Percentiles rank a stretch among this genome's conserved stretches.
Conservation (phyloP, 352 stramenopile species). For the Pythium phragmiticola region DNA sequence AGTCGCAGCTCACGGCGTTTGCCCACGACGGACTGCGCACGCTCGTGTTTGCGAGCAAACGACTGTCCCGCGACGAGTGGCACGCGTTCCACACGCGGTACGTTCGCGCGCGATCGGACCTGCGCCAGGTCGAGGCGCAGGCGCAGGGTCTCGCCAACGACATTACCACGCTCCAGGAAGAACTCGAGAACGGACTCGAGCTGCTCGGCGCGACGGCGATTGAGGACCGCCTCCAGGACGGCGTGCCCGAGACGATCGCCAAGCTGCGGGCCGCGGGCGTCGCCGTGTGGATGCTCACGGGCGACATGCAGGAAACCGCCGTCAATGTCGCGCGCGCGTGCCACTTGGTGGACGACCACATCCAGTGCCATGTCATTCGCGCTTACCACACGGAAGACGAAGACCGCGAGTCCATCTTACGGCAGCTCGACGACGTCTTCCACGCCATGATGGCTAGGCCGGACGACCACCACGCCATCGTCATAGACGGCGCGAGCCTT, state of each 20-base stretch:
- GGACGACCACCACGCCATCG: slow-evolving; percentile 69
- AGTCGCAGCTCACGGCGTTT: slow-evolving; percentile 76
- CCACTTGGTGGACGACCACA: slow-evolving; percentile 88
- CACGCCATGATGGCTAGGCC: not conserved
- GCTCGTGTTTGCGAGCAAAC: slow-evolving; percentile 73
- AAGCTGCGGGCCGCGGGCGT: slow-evolving; percentile 67
- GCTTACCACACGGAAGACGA: slow-evolving; percentile 27
- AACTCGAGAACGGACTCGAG: slow-evolving; percentile 69
- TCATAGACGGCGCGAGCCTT: slow-evolving; percentile 95
- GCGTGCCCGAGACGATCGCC: slow-evolving; percentile 76
- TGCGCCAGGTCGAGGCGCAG: slow-evolving; percentile 67
- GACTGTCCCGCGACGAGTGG: slow-evolving; percentile 48
- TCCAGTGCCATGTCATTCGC: slow-evolving; percentile 87
- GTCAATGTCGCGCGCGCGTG: slow-evolving; percentile 86
- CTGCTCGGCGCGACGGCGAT: slow-evolving; percentile 78
- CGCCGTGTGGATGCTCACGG: slow-evolving; percentile 81
- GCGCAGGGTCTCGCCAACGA: slow-evolving; percentile 47
- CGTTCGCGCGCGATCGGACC: slow-evolving; percentile 46
- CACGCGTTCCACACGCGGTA: slow-evolving; percentile 63
- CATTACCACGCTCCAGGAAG: slow-evolving; percentile 61
- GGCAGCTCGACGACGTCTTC: slow-evolving; percentile 22
- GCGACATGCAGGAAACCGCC: slow-evolving; percentile 86
- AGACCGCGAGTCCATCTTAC: slow-evolving; percentile 15
- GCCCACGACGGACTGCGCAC: slow-evolving; percentile 86
- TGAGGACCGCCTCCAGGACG: slow-evolving; percentile 81